A percentile compares a stretch with the other conserved stretches of the same genome.
These are phyloP conservation scores for Gaultheria prostrata DNA, from an alignment of 148 eudicot species.

Conservation along the genomic window DNA sequence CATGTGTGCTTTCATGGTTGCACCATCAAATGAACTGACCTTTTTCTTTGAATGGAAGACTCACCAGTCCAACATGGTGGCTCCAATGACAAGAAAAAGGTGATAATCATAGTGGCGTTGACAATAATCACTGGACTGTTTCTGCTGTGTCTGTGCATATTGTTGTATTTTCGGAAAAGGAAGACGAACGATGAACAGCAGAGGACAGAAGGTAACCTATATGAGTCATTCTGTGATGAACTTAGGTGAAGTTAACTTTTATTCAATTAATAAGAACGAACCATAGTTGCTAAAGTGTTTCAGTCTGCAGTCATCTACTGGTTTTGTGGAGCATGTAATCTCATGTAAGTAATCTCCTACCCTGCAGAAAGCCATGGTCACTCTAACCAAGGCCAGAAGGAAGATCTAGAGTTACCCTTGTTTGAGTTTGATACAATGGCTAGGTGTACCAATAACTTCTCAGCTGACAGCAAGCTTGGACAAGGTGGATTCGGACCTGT, in stretches of 20 bases:
- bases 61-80: neutral
- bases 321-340: no score
- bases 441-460: constrained; percentile 32
- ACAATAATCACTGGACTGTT: neutral
- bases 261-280: no score
- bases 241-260: no score
- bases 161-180: neutral
- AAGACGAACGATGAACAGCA: neutral
- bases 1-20: no score
- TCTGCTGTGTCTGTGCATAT: neutral
- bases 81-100: neutral
- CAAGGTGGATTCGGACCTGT: constrained; percentile 50
- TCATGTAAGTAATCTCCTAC: no score
- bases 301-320: no score
- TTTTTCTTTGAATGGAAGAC: no score
- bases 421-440: constrained; percentile 21
- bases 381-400: no score
- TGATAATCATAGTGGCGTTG: neutral
- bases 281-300: no score
- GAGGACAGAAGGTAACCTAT: neutral
- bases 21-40: no score
- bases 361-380: constrained; percentile 11
- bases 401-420: no score
- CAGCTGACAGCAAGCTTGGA: constrained; percentile 29
- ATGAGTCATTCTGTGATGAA: no score